Base-by-base conservation (phyloP, 805 yeast species). In the Zygotorulaspora chibaensis region DNA sequence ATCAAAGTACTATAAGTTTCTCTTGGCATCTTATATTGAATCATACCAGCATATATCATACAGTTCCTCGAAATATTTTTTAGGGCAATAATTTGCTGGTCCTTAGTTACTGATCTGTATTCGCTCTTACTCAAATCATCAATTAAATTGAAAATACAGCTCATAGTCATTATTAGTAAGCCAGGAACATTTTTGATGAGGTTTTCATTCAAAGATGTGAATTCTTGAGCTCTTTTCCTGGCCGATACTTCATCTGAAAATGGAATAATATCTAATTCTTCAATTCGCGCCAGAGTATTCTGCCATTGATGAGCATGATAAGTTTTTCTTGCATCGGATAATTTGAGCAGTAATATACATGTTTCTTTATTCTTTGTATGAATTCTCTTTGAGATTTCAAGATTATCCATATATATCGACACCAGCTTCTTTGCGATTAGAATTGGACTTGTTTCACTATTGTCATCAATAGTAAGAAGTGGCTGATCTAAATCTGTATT, bases 21-120 rank as follows among this genome's bases (percentile, higher is more conserved):
- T 45, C 75, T 69, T 8, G 96, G 95, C 95, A 90, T 87, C 62
- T 84, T 83, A 67, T 86, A 89, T 67, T 87, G 95, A 30, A 90
- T 83, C 82, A 91, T 84, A 50, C 97, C 98, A 6, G 97, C 96
- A 64, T 84, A 91, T 2, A 90, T 80, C 89, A 90, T 88, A 65
- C 96, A 85, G 65, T 88, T 88, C 63, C 81, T 84, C 2, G 96
- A 88, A 52, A 84, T 73, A 50, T 75, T 75, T 41, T 73, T 72
- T 58, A 87, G 68, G 35, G 79, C 76, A 2, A 65, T 70, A 16
- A 76, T 66, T 60, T 82, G 84, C 46, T 76, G 79, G 35, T 72
- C 75, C 47, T 76, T 77, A 10, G 76, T 70, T 2, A 71, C 58
- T 8, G 75, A 70, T 30, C 71, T 70, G 54, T 68, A 79, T 26